Conservation (phyloP, 257 asterid genomes). For the Orobanche coerulescens region DNA sequence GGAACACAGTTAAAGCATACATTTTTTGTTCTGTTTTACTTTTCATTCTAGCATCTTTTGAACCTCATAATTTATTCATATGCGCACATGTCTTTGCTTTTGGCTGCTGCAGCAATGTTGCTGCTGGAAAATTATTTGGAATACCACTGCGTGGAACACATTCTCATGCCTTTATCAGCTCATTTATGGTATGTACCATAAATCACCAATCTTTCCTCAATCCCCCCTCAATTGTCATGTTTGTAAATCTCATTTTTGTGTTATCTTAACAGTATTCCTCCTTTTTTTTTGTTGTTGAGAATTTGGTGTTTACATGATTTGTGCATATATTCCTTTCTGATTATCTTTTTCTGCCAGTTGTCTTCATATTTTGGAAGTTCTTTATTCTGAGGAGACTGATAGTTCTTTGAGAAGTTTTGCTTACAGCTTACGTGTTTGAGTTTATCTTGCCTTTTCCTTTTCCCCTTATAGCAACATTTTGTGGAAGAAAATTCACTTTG, state of each 20-base stretch:
- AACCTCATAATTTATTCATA: conserved; percentile 1
- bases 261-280: neutral
- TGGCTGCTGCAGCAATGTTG: conserved; percentile 76
- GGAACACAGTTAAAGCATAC: neutral
- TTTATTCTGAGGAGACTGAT: neutral
- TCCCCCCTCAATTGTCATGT: neutral
- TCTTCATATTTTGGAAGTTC: neutral
- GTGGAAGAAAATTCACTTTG: neutral
- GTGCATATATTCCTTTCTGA: neutral
- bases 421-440: conserved; percentile 8
- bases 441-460: conserved; percentile 1
- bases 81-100: conserved; percentile 19
- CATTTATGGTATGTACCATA: conserved; percentile 63
- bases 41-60: conserved; percentile 1
- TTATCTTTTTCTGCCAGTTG: neutral
- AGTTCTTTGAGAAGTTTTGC: conserved; percentile 5
- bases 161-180: conserved; percentile 97
- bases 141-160: conserved; percentile 98
- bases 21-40: neutral
- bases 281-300: too few relatives aligned
- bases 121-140: conserved; percentile 95
- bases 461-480: neutral
- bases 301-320: too few relatives aligned
- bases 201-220: conserved; percentile 4
- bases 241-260: conserved; percentile 7